These are phyloP conservation scores for Tuber microsphaerosporum DNA, from an alignment of 495 filamentous ascomycete species.

Conservation along the genomic window DNA sequence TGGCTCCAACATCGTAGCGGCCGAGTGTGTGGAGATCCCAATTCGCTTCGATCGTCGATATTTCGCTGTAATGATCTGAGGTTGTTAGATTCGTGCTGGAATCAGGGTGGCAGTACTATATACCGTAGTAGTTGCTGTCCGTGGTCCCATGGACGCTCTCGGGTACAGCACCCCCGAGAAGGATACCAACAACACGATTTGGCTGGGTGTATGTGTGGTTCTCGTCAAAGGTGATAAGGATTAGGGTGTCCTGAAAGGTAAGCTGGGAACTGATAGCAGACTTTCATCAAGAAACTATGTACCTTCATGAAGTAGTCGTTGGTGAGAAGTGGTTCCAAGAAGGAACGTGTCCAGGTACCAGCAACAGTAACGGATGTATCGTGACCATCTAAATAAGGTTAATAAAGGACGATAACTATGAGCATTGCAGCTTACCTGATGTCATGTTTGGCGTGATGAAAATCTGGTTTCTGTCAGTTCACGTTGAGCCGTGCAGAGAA, in stretches of 20 bases:
- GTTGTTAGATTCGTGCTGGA: background rate
- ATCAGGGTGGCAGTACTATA: background rate
- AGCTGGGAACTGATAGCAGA: background rate
- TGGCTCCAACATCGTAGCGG: conserved; percentile 56
- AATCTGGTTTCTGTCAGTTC: conserved; percentile 36
- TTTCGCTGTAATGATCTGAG: conserved; percentile 56
- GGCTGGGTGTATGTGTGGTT: conserved; percentile 50
- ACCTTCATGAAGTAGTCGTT: conserved; percentile 59
- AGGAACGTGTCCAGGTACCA: conserved; percentile 52
- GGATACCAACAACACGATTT: conserved; percentile 55
- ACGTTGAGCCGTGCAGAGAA: background rate
- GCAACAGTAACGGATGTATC: conserved; percentile 59
- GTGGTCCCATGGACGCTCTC: conserved; percentile 52
- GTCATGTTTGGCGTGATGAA: conserved; percentile 75
- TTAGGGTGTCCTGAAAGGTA: conserved; percentile 50
- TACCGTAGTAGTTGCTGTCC: conserved; percentile 59
- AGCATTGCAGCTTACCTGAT: conserved; percentile 39
- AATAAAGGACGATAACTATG: background rate
- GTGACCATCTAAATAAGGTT: conserved; percentile 52
- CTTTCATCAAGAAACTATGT: background rate
- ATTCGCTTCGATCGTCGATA: conserved; percentile 60
- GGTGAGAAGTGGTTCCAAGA: conserved; percentile 56
- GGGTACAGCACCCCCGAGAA: conserved; percentile 62
- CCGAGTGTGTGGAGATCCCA: conserved; percentile 55
- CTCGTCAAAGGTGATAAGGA: conserved; percentile 66